A percentile compares a stretch with the other conserved stretches of the same genome.
Conservation (phyloP, 2,329 filamentous ascomycete genomes). For the Chalara sp. region DNA sequence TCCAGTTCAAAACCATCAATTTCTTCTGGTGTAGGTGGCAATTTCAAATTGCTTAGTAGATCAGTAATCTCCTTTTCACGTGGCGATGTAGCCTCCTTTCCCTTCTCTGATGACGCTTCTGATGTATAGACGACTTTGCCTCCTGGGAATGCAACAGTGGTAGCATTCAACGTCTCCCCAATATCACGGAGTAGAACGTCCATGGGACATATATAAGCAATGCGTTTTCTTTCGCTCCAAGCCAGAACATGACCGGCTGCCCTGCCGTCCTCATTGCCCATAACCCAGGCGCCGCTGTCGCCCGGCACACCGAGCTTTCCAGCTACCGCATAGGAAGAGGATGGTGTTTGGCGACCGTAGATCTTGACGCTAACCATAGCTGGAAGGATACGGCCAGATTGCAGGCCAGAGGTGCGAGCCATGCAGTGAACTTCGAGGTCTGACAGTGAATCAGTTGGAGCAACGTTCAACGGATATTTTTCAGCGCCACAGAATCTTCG, state of each 20-base stretch:
- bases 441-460: slow-evolving; percentile 54
- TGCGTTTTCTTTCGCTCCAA: slow-evolving; percentile 71
- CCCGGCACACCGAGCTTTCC: slow-evolving; percentile 64
- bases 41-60: no score
- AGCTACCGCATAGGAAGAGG: slow-evolving; percentile 59
- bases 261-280: slow-evolving; percentile 70
- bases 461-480: slow-evolving; percentile 49
- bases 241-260: slow-evolving; percentile 89
- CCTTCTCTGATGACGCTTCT: no score
- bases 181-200: slow-evolving; percentile 84
- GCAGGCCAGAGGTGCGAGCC: slow-evolving; percentile 78
- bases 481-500: slow-evolving; percentile 33
- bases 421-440: slow-evolving; percentile 80
- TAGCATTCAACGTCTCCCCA: slow-evolving; percentile 65
- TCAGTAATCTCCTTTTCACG: no score
- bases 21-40: no score
- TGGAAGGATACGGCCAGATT: slow-evolving; percentile 69
- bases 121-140: slow-evolving; percentile 30
- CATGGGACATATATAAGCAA: slow-evolving; percentile 94
- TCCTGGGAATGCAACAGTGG: slow-evolving; percentile 64
- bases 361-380: slow-evolving; percentile 82
- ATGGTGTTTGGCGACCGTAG: slow-evolving; percentile 74
- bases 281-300: slow-evolving; percentile 89
- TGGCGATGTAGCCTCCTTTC: no score
- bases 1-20: no score